Percentiles rank a stretch among this genome's conserved stretches.
phyloP scores from a whole-genome alignment of 2,329 filamentous ascomycete genomes.

The Xylaria sp. region DNA sequence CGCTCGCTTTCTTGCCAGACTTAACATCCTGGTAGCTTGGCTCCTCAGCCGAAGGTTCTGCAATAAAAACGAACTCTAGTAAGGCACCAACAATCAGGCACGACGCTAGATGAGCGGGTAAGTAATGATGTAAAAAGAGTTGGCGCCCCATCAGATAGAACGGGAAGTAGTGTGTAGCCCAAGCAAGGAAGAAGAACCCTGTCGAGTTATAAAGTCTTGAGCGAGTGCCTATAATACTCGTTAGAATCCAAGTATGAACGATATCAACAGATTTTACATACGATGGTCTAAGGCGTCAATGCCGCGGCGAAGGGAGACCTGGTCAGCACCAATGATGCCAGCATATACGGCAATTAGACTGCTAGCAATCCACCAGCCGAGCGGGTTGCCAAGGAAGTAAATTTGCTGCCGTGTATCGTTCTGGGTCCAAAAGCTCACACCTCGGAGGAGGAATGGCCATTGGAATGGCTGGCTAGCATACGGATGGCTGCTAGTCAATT shows the following conservation, averaged over 20 bases:
- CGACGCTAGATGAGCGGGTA: constrained; percentile 93
- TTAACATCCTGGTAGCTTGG: constrained; percentile 58
- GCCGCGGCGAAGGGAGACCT: constrained; percentile 90
- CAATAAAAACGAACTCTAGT: constrained; percentile 95
- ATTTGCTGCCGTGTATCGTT: constrained; percentile 95
- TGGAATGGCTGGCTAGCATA: constrained; percentile 95
- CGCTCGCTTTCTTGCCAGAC: constrained; percentile 58
- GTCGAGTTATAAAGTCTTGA: constrained; percentile 98
- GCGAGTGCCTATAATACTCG: constrained; percentile 73
- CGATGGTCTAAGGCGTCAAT: constrained; percentile 92
- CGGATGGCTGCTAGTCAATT: constrained; percentile 94
- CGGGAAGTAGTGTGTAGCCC: constrained; percentile 96
- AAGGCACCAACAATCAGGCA: constrained; percentile 89
- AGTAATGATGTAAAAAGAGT: constrained; percentile 97
- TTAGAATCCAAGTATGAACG: constrained; percentile 33
- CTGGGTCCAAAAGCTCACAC: constrained; percentile 99
- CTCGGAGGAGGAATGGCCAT: constrained; percentile 96
- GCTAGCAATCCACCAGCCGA: constrained; percentile 97
- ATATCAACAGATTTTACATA: constrained; percentile 65
- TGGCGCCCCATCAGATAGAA: constrained; percentile 99
- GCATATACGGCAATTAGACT: constrained; percentile 92
- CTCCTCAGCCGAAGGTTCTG: constrained; percentile 76
- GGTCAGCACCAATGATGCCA: constrained; percentile 91
- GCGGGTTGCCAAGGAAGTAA: constrained; percentile 96
- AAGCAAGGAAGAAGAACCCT: constrained; percentile 98